phyloP scores from a whole-genome alignment of 1,139 yeast species.

The Nakaseomyces sp. region DNA sequence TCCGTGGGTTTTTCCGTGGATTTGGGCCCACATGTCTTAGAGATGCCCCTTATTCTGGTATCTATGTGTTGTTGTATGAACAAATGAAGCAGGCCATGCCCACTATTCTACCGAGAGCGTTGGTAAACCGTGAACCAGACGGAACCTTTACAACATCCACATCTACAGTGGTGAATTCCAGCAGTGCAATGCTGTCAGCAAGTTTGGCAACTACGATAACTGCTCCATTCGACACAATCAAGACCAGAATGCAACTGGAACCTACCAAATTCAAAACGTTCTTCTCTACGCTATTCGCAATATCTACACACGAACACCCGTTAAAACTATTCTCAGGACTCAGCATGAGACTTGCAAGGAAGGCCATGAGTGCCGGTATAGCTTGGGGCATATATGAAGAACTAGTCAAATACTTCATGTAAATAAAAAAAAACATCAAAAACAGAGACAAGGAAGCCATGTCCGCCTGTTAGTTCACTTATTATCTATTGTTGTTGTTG shows the following conservation, averaged over 20 bases:
- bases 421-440: conserved; percentile 5
- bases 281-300: conserved; percentile 31
- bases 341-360: conserved; percentile 69
- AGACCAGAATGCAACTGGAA: conserved; percentile 77
- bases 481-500: too few species aligned
- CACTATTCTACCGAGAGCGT: conserved; percentile 21
- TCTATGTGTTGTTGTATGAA: conserved; percentile 80
- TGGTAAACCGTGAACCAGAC: conserved; percentile 14
- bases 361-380: conserved; percentile 87
- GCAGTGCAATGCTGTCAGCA: conserved; percentile 70
- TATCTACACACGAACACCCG: conserved; percentile 52
- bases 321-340: conserved; percentile 71
- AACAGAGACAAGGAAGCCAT: too few species aligned
- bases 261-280: conserved; percentile 41
- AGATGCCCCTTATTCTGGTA: conserved; percentile 95
- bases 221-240: conserved; percentile 91
- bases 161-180: conserved; percentile 55
- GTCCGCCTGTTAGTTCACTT: too few species aligned
- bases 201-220: conserved; percentile 75
- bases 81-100: conserved; percentile 48
- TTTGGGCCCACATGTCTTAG: conserved; percentile 79
- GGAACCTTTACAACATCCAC: conserved; percentile 32
- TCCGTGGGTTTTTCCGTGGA: conserved; percentile 74
- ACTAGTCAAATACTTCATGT: conserved; percentile 41
- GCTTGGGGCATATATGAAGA: conserved; percentile 98